Percentiles rank a stretch among this genome's conserved stretches.
phyloP scores from a whole-genome alignment of 164 flowering plant genomes.

The Stephania japonica region DNA sequence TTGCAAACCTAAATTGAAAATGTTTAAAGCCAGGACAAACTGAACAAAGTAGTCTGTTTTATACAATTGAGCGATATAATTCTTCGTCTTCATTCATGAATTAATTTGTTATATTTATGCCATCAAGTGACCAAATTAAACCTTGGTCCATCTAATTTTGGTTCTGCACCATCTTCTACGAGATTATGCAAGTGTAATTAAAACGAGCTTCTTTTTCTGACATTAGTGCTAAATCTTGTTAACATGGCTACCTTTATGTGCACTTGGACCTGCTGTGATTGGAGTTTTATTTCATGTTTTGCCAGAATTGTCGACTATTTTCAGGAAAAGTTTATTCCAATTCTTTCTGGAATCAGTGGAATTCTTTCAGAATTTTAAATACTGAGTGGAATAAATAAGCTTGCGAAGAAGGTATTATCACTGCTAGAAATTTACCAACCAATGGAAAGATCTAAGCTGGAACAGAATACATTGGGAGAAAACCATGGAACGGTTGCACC shows the following conservation, averaged over 20 bases:
- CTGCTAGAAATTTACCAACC: constrained; percentile 4
- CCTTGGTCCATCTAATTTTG: background rate
- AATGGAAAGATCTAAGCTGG: background rate
- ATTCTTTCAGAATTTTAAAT: background rate
- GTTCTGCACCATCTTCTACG: background rate
- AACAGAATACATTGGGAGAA: background rate
- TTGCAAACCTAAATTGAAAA: too few species aligned
- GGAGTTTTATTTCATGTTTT: background rate
- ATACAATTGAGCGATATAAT: too few species aligned
- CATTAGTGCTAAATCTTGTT: background rate
- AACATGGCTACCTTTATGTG: background rate
- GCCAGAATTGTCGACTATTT: background rate
- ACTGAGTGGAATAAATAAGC: background rate
- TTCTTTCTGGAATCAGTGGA: background rate
- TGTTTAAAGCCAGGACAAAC: too few species aligned
- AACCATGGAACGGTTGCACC: background rate
- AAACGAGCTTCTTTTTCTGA: background rate
- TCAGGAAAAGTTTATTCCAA: background rate
- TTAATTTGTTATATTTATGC: background rate
- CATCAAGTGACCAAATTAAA: background rate
- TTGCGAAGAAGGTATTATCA: background rate
- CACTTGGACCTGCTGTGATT: background rate
- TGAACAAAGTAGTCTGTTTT: too few species aligned
- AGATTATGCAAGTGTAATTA: background rate
- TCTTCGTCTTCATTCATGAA: too few species aligned